These are phyloP conservation scores for Aspergillus puulaauensis DNA, from an alignment of 2,329 filamentous ascomycete species.

Conservation along the genomic window DNA sequence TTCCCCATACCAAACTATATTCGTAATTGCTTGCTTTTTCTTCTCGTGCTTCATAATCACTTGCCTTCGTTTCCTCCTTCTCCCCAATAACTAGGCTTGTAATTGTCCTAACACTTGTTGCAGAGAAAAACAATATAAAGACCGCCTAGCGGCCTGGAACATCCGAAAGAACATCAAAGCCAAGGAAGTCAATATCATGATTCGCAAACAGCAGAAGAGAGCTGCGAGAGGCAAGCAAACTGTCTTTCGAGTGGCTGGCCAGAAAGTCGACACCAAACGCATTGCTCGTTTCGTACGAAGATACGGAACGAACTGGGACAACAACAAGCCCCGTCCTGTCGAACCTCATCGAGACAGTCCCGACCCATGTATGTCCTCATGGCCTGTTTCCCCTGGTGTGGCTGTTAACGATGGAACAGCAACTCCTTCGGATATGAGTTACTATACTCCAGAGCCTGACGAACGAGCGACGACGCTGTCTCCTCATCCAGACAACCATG, in stretches of 20 bases:
- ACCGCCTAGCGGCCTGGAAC: slow-evolving; percentile 38
- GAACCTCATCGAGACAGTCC: slow-evolving; percentile 27
- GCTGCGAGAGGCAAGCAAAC: slow-evolving; percentile 39
- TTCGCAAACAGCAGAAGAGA: slow-evolving; percentile 38
- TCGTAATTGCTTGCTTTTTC: background rate
- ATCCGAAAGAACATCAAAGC: slow-evolving; percentile 41
- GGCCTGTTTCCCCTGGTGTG: background rate
- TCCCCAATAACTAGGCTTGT: background rate
- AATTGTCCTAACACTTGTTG: slow-evolving; percentile 7
- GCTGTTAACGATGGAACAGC: slow-evolving; percentile 19
- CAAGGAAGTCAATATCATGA: slow-evolving; percentile 38
- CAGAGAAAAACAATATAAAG: slow-evolving; percentile 42
- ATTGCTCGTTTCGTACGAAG: slow-evolving; percentile 36
- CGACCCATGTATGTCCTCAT: slow-evolving; percentile 30
- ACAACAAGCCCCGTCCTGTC: slow-evolving; percentile 15
- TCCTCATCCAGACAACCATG: slow-evolving; percentile 29
- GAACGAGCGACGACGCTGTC: slow-evolving; percentile 29
- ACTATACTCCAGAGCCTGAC: slow-evolving; percentile 36
- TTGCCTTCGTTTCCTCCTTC: background rate
- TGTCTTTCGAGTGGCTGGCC: slow-evolving; percentile 34
- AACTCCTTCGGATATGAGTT: slow-evolving; percentile 40
- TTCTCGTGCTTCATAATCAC: background rate
- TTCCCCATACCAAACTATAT: slow-evolving; percentile 1
- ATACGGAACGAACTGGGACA: slow-evolving; percentile 30
- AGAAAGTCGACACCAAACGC: slow-evolving; percentile 34